Conservation (phyloP, 2,329 filamentous ascomycete species). For the Beauveria rudraprayagi region DNA sequence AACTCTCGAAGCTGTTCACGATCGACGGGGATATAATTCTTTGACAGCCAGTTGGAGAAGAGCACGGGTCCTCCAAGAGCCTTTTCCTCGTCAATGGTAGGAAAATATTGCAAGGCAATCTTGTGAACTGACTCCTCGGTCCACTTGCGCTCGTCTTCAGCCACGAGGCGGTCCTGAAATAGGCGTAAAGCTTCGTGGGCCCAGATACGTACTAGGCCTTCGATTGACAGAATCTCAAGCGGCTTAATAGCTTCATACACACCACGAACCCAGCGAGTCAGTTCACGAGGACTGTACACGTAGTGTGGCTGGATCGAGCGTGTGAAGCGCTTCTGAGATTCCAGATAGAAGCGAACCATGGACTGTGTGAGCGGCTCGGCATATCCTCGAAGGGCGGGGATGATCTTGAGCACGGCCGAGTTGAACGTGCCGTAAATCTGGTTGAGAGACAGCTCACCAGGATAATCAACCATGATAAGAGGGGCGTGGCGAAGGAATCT, state of each 20-base stretch:
- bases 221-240: slow-evolving; percentile 76
- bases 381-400: slow-evolving; percentile 90
- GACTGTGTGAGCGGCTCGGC: slow-evolving; percentile 88
- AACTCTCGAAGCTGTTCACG: slow-evolving; percentile 93
- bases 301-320: slow-evolving; percentile 97
- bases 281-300: slow-evolving; percentile 96
- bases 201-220: slow-evolving; percentile 94
- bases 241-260: slow-evolving; percentile 95
- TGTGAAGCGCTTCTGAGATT: slow-evolving; percentile 91
- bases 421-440: slow-evolving; percentile 99
- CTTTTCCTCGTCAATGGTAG: slow-evolving; percentile 83
- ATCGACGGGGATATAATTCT: slow-evolving; percentile 95
- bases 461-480: slow-evolving; percentile 99
- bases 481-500: slow-evolving; percentile 94
- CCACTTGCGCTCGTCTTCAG: slow-evolving; percentile 90
- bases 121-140: slow-evolving; percentile 80
- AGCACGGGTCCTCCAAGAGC: slow-evolving; percentile 88
- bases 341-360: slow-evolving; percentile 94
- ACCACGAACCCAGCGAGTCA: slow-evolving; percentile 95
- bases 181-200: slow-evolving; percentile 92
- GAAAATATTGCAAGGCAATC: slow-evolving; percentile 87
- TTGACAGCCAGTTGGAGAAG: slow-evolving; percentile 99
- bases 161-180: slow-evolving; percentile 95
- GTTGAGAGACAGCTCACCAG: slow-evolving; percentile 83
- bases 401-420: slow-evolving; percentile 89